Evolutionary conservation across 2,329 filamentous ascomycete genomes (phyloP).

Genomic region (Ophioceras dolichostomum): DNA sequence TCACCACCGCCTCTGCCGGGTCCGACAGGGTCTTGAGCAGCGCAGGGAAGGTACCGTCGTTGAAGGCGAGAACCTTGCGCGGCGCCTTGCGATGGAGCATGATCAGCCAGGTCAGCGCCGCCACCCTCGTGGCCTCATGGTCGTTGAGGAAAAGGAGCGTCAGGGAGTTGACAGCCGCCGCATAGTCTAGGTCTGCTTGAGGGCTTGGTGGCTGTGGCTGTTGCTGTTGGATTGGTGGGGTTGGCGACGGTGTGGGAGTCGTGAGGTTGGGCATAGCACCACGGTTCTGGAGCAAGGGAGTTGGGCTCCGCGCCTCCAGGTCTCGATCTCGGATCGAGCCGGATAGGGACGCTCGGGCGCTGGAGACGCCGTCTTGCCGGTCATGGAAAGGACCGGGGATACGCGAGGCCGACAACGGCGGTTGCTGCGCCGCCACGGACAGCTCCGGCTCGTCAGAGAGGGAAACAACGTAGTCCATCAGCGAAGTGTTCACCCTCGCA

Average conservation of each 20-base stretch:
- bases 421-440: constrained; percentile 16
- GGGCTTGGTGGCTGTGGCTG: constrained; percentile 28
- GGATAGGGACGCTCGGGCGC: constrained; percentile 37
- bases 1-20: constrained; percentile 89
- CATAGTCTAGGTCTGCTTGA: constrained; percentile 79
- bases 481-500: constrained; percentile 73
- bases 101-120: constrained; percentile 88
- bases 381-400: constrained; percentile 22
- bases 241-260: constrained; percentile 15
- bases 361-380: constrained; percentile 24
- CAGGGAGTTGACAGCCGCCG: constrained; percentile 83
- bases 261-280: constrained; percentile 32
- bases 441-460: constrained; percentile 58
- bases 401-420: constrained; percentile 21
- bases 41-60: constrained; percentile 93
- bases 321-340: constrained; percentile 41
- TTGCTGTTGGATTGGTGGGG: constrained; percentile 30
- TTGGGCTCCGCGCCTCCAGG: constrained; percentile 37
- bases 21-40: constrained; percentile 93
- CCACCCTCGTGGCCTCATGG: constrained; percentile 89
- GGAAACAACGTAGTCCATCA: constrained; percentile 91
- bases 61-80: constrained; percentile 84
- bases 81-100: constrained; percentile 97
- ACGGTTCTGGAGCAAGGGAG: constrained; percentile 21
- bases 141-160: constrained; percentile 93